Evolutionary conservation across 2,329 filamentous ascomycete species (phyloP), one percentile per base, ranked within the genome.

Genomic region (Cytospora schulzeri): DNA sequence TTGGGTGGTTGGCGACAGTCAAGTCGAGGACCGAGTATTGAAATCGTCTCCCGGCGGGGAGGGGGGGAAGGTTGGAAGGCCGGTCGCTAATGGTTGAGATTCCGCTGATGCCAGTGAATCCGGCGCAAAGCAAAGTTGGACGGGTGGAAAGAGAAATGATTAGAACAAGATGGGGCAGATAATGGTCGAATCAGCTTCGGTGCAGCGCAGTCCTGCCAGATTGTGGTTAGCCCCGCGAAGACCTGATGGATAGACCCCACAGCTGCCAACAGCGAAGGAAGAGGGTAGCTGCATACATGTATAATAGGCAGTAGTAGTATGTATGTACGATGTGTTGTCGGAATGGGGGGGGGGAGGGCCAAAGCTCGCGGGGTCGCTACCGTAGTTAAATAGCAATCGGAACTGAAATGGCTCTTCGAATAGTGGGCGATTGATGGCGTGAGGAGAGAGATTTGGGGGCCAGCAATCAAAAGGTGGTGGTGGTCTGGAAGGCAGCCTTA

Each of bases 401-500:
- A 19, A 19, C 24, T n/a, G 28, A 17, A 41, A 50, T 55, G 24
- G 59, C 59, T 17, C 45, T 28, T 48, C 15, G 48, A 55, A 35
- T 28, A 19, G 33, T 24, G 35, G 52, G 45, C n/a, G 22, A 54
- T 41, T 48, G 52, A 63, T 19, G 22, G 51, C 41, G 50, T 51
- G 60, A 59, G 52, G 56, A 35, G 55, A 31, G 24, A 24, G n/a
- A n/a, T 31, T 14, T 19, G 62, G 15, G 12, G 33, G 17, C 31
- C 33, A 35, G 33, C 33, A 35, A 35, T 3, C 33, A 33, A 11
- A 9, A 8, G 50, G 24, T n/a, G 51, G 41, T 45, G 24, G 22
- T 22, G 22, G 28, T 57, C 55, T 59, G 59, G 53, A 41, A 51
- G 38, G 33, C 62, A 66, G 64, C 64, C 61, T 66, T 64, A 64